Conservation (phyloP, 2,329 filamentous ascomycete genomes). For the Hymenotorrendiella dingleyae region DNA sequence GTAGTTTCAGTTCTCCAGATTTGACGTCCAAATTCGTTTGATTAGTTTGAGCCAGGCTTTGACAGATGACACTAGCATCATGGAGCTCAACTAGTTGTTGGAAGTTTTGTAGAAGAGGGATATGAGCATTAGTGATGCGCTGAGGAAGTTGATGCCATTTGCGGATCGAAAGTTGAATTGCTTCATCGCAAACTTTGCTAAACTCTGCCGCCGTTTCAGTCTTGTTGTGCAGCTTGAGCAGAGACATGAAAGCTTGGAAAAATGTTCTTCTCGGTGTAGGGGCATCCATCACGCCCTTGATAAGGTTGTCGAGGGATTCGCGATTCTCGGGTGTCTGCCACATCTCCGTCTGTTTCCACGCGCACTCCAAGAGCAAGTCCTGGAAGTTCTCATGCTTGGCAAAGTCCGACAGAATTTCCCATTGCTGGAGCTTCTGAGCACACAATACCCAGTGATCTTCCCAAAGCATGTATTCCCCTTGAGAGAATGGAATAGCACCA, state of each 20-base stretch:
- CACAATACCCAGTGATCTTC: constrained; percentile 99
- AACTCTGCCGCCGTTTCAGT: constrained; percentile 77
- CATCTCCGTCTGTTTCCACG: constrained; percentile 91
- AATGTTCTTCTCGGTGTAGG: constrained; percentile 90
- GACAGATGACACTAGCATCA: constrained; percentile 93
- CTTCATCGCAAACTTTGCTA: constrained; percentile 86
- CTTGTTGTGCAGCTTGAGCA: constrained; percentile 90
- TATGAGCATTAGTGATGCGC: constrained; percentile 88
- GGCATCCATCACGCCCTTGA: constrained; percentile 96
- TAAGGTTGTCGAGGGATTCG: constrained; percentile 84
- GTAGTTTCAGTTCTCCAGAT: constrained; percentile 88
- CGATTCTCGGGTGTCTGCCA: constrained; percentile 84
- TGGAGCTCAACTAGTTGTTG: constrained; percentile 96
- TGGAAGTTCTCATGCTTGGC: constrained; percentile 99
- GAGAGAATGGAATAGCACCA: constrained; percentile 91
- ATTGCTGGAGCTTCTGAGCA: constrained; percentile 96
- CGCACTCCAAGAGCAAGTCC: constrained; percentile 88
- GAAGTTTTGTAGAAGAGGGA: constrained; percentile 93
- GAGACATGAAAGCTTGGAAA: constrained; percentile 97
- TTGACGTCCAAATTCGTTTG: constrained; percentile 84
- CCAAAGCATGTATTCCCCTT: constrained; percentile 98
- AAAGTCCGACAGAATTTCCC: constrained; percentile 96
- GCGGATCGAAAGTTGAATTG: constrained; percentile 91
- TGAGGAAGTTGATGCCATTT: constrained; percentile 99
- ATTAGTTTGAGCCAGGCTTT: constrained; percentile 80